Evolutionary conservation across 768 basidiomycete genomes (phyloP).

Genomic region (Russula griseocarnosa): DNA sequence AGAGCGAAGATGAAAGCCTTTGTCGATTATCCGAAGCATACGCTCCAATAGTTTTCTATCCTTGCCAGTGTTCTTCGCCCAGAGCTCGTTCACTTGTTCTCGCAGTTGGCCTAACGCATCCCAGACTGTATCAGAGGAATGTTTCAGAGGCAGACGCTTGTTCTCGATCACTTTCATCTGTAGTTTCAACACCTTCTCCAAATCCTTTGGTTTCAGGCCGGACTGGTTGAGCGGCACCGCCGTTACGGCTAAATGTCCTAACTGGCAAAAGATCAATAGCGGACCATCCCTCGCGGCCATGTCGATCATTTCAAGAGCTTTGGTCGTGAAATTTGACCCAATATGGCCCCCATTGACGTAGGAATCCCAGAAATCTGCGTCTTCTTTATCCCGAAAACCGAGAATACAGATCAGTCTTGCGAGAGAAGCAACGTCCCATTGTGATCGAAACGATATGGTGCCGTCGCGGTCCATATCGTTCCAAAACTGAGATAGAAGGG

Average conservation of each 20-base stretch:
- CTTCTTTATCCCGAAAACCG: background rate
- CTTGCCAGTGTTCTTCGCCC: background rate
- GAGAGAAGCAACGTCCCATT: slow-evolving; percentile 19
- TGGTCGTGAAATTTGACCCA: slow-evolving; percentile 5
- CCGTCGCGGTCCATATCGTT: background rate
- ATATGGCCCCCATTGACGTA: slow-evolving; percentile 1
- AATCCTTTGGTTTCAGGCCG: background rate
- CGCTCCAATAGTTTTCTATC: background rate
- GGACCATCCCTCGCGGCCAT: slow-evolving; percentile 8
- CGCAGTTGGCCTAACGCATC: background rate
- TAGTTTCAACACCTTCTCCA: slow-evolving; percentile 8
- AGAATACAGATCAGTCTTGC: slow-evolving; percentile 9
- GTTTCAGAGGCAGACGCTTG: background rate
- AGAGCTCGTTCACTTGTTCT: background rate
- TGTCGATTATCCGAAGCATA: background rate
- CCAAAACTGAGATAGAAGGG: slow-evolving; percentile 5
- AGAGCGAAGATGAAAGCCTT: background rate
- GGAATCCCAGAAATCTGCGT: slow-evolving; percentile 5
- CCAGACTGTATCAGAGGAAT: slow-evolving; percentile 6
- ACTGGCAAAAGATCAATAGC: slow-evolving; percentile 15
- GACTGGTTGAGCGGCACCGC: slow-evolving; percentile 10
- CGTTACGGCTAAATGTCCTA: background rate
- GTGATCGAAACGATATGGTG: slow-evolving; percentile 4
- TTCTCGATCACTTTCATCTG: slow-evolving; percentile 9
- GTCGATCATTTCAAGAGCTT: slow-evolving; percentile 3